phyloP scores from a whole-genome alignment of 495 filamentous ascomycete genomes.

The Trichocladium uniseriatum region DNA sequence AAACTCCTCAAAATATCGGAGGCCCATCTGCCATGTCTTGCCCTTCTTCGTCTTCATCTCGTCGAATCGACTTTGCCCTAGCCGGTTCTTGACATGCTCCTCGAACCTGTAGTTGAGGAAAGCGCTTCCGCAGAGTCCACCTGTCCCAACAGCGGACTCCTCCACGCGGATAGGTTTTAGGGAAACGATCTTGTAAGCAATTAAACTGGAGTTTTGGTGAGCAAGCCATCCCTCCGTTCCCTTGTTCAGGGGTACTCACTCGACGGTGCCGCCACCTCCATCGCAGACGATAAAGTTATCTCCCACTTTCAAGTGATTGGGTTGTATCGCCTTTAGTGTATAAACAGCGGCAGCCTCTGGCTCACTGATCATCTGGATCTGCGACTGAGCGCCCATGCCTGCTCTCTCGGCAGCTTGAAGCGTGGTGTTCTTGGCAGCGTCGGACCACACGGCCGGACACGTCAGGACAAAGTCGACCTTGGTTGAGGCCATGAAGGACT shows the following conservation, averaged over 20 bases:
- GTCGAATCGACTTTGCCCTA: slow-evolving; percentile 49
- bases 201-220: slow-evolving; percentile 37
- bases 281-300: slow-evolving; percentile 71
- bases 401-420: slow-evolving; percentile 55
- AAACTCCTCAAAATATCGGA: slow-evolving; percentile 57
- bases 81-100: slow-evolving; percentile 51
- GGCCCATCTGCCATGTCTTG: slow-evolving; percentile 65
- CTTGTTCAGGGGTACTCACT: slow-evolving; percentile 25
- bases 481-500: slow-evolving; percentile 51
- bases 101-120: slow-evolving; percentile 65
- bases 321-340: slow-evolving; percentile 57
- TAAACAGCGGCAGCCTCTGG: slow-evolving; percentile 71
- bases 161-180: slow-evolving; percentile 50
- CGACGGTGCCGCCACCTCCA: slow-evolving; percentile 69
- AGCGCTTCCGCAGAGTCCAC: slow-evolving; percentile 57
- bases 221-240: slow-evolving; percentile 6
- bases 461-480: slow-evolving; percentile 62
- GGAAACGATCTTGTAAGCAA: slow-evolving; percentile 57
- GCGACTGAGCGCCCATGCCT: slow-evolving; percentile 51
- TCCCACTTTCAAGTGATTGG: slow-evolving; percentile 50
- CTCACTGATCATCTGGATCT: slow-evolving; percentile 62
- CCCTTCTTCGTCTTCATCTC: slow-evolving; percentile 50
- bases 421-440: slow-evolving; percentile 61
- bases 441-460: slow-evolving; percentile 74
- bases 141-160: slow-evolving; percentile 58